Conservation (phyloP, 441 rosid species). For the Raphanus hybrid region DNA sequence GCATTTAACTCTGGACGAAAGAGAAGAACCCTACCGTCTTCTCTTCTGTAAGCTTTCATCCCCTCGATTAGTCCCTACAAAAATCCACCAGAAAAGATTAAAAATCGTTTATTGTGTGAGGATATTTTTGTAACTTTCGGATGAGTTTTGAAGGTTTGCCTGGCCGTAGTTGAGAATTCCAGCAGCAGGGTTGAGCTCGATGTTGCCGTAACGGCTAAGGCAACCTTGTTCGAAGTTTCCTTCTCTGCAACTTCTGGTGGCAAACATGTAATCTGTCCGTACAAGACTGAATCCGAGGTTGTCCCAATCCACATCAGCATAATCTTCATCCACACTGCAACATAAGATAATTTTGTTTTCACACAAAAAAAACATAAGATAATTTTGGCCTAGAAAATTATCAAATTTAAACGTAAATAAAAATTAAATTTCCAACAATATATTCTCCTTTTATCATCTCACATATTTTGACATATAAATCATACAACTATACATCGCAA, state of each 20-base stretch:
- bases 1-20: conserved; percentile 69
- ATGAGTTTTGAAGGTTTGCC: conserved; percentile 46
- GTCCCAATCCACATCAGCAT: conserved; percentile 61
- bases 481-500: too few relatives aligned
- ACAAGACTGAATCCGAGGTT: conserved; percentile 52
- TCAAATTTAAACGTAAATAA: neutral
- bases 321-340: conserved; percentile 39
- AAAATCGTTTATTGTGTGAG: neutral
- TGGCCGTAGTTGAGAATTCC: conserved; percentile 83
- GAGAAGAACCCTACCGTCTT: conserved; percentile 53
- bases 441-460: neutral
- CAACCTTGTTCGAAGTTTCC: conserved; percentile 58
- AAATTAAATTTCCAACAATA: neutral
- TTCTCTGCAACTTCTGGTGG: conserved; percentile 47
- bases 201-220: conserved; percentile 56
- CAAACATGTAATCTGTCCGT: conserved; percentile 54
- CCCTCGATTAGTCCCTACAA: conserved; percentile 70
- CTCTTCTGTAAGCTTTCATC: conserved; percentile 57
- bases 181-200: conserved; percentile 73
- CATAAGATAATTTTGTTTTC: neutral
- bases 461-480: neutral
- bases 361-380: too few relatives aligned
- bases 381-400: too few relatives aligned
- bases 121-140: neutral
- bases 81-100: neutral